Percentiles rank a stretch among this genome's conserved stretches.
These are phyloP conservation scores for Aspergillus ellipticus DNA, from an alignment of 495 filamentous ascomycete species.

Conservation along the genomic window DNA sequence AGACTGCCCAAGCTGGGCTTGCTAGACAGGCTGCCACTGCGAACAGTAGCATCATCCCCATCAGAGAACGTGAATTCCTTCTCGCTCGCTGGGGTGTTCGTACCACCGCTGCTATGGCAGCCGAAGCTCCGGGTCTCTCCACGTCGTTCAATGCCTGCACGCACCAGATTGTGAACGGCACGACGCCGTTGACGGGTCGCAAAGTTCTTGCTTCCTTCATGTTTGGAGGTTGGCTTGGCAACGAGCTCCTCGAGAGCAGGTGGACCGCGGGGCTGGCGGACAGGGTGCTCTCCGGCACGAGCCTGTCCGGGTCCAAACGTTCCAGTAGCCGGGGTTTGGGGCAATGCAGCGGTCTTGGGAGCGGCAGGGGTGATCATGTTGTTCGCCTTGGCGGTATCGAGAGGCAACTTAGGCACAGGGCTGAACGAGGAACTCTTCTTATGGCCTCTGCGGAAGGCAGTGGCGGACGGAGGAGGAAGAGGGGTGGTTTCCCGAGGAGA, in stretches of 20 bases:
- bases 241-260: constrained; percentile 89
- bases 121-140: constrained; percentile 55
- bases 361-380: constrained; percentile 43
- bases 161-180: constrained; percentile 86
- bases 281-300: constrained; percentile 90
- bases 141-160: constrained; percentile 84
- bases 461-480: constrained; percentile 74
- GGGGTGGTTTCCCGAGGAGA: constrained; percentile 62
- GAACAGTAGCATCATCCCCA: constrained; percentile 76
- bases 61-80: constrained; percentile 79
- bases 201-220: constrained; percentile 99
- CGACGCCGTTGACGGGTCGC: constrained; percentile 87
- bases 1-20: constrained; percentile 76
- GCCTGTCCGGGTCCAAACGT: constrained; percentile 92
- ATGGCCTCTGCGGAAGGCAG: constrained; percentile 86
- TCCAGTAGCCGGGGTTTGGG: constrained; percentile 75
- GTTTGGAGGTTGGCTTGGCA: constrained; percentile 85
- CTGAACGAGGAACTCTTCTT: constrained; percentile 84
- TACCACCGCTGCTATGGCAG: constrained; percentile 63
- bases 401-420: constrained; percentile 54
- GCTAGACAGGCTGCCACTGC: constrained; percentile 77
- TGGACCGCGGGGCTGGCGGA: constrained; percentile 89
- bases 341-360: constrained; percentile 74
- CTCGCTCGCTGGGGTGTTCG: constrained; percentile 87
- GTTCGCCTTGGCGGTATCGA: constrained; percentile 59